Evolutionary conservation across 1,139 yeast genomes (phyloP).

Genomic region (Saccharomycopsis crataegensis): DNA sequence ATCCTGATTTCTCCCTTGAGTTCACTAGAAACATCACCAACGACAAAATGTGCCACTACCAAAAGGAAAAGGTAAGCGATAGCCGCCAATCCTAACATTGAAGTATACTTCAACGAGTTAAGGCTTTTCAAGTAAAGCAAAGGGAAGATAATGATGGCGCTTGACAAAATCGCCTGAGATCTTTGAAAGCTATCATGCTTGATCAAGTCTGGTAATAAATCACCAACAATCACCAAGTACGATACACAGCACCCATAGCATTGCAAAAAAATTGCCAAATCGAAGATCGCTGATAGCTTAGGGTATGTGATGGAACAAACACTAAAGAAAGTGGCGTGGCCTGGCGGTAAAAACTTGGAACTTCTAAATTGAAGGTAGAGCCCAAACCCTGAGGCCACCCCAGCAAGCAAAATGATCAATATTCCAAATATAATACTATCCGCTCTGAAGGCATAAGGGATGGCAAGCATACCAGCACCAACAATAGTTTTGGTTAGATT

Average conservation of each 20-base stretch:
- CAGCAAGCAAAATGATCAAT: constrained; percentile 61
- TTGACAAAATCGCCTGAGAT: constrained; percentile 57
- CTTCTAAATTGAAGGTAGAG: constrained; percentile 71
- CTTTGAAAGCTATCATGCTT: constrained; percentile 28
- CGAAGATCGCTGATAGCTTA: constrained; percentile 71
- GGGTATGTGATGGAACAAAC: constrained; percentile 84
- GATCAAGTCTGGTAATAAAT: constrained; percentile 69
- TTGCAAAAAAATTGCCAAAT: constrained; percentile 79
- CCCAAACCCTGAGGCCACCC: constrained; percentile 72
- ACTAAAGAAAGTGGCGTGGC: constrained; percentile 80
- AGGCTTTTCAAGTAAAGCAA: constrained; percentile 64
- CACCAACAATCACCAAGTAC: constrained; percentile 84
- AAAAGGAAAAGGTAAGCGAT: constrained; percentile 73
- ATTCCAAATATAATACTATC: constrained; percentile 75
- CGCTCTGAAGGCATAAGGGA: constrained; percentile 84
- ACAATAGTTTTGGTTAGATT: constrained; percentile 65
- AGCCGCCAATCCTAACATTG: constrained; percentile 74
- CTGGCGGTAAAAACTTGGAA: constrained; percentile 58
- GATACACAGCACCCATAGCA: constrained; percentile 92
- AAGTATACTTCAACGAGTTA: constrained; percentile 81
- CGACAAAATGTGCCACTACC: constrained; percentile 60
- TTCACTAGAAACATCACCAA: constrained; percentile 47
- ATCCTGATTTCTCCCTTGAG: constrained; percentile 11
- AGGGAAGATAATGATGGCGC: constrained; percentile 63
- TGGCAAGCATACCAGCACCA: constrained; percentile 91